These are phyloP conservation scores for Saccharomycopsis sp. DNA, from an alignment of 805 yeast species.

Conservation along the genomic window DNA sequence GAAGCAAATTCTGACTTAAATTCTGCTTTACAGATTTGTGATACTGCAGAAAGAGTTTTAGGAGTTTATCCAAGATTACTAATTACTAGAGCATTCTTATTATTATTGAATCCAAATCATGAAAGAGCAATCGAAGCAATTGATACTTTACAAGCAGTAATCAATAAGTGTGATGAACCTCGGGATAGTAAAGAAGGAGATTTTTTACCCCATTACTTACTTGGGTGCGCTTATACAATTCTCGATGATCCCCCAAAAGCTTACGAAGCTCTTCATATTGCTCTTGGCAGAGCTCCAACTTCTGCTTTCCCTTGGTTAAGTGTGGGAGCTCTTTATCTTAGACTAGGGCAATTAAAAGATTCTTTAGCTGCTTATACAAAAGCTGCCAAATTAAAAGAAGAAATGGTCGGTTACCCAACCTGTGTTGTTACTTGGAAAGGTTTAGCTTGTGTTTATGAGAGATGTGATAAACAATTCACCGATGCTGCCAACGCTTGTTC, in stretches of 20 bases:
- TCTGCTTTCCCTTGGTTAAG: conserved; percentile 59
- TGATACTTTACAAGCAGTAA: conserved; percentile 26
- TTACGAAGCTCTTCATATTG: conserved; percentile 44
- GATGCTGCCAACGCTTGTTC: conserved; percentile 53
- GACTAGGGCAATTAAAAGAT: conserved; percentile 50
- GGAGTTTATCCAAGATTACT: conserved; percentile 36
- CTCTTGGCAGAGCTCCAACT: conserved; percentile 40
- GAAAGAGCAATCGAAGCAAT: conserved; percentile 30
- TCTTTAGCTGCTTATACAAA: conserved; percentile 60
- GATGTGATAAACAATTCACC: conserved; percentile 47
- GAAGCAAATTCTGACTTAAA: conserved; percentile 40
- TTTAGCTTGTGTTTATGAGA: conserved; percentile 47
- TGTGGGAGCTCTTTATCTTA: conserved; percentile 50
- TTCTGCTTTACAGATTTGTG: conserved; percentile 41
- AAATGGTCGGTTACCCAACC: conserved; percentile 32
- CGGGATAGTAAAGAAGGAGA: conserved; percentile 30
- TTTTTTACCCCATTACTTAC: conserved; percentile 45
- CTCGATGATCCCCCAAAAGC: conserved; percentile 39
- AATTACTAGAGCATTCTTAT: conserved; percentile 39
- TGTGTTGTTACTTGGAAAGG: conserved; percentile 59
- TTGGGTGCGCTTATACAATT: conserved; percentile 42
- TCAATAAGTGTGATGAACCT: conserved; percentile 19
- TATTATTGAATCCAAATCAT: conserved; percentile 26
- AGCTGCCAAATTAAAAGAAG: conserved; percentile 43
- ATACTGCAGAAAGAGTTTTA: conserved; percentile 34